Percentiles rank a stretch among this genome's conserved stretches.
Evolutionary conservation across 495 filamentous ascomycete genomes (phyloP).

Genomic region (Hypoxylon rickii): DNA sequence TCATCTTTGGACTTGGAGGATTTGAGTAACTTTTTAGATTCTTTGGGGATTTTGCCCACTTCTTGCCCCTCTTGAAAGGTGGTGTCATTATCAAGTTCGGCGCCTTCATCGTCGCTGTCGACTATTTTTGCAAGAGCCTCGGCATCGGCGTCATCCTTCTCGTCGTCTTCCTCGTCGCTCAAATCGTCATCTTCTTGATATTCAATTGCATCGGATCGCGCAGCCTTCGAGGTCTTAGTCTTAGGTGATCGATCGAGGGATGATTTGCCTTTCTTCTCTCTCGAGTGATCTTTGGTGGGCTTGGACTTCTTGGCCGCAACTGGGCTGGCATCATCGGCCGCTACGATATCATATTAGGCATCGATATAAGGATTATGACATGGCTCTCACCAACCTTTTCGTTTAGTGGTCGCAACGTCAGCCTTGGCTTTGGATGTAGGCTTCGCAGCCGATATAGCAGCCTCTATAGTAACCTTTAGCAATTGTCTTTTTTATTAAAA

Average conservation of each 20-base stretch:
- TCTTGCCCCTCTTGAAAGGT: constrained; percentile 53
- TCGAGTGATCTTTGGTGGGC: constrained; percentile 26
- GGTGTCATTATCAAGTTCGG: constrained; percentile 59
- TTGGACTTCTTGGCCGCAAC: constrained; percentile 43
- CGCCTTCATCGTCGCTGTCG: constrained; percentile 73
- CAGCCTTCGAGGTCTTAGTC: constrained; percentile 36
- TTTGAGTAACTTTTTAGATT: constrained; percentile 62
- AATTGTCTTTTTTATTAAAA: neutral
- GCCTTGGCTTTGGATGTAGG: constrained; percentile 63
- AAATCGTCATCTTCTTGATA: constrained; percentile 37
- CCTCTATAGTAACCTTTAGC: constrained; percentile 29
- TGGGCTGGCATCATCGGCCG: constrained; percentile 50
- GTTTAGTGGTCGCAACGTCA: constrained; percentile 49
- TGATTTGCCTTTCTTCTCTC: constrained; percentile 39
- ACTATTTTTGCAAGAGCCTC: constrained; percentile 72
- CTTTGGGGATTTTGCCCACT: constrained; percentile 66
- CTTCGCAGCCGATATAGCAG: constrained; percentile 53
- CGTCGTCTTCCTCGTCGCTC: constrained; percentile 43
- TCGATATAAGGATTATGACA: neutral
- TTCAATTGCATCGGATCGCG: constrained; percentile 21
- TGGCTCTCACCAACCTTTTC: constrained; percentile 51
- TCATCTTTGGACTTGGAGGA: constrained; percentile 51
- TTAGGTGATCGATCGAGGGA: constrained; percentile 27
- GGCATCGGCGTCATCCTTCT: constrained; percentile 52
- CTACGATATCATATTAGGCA: no score